Conservation (phyloP, 1,284 basidiomycete genomes). For the Filobasidium uniguttulatum region DNA sequence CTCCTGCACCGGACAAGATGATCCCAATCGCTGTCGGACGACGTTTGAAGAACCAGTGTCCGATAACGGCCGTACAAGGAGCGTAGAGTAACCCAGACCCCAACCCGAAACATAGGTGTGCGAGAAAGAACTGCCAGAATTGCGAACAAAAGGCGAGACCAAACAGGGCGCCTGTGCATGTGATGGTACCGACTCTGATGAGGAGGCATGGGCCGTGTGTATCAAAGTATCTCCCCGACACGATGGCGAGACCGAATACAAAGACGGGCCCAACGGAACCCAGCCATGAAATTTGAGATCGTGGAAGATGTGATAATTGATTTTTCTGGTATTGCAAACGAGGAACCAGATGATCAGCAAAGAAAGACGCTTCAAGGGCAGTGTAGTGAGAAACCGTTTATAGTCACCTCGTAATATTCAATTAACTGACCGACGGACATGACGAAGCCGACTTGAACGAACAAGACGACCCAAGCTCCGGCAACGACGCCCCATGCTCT, state of each 20-base stretch:
- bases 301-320: constrained; percentile 24
- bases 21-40: constrained; percentile 28
- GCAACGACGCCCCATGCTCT: constrained; percentile 31
- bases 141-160: constrained; percentile 31
- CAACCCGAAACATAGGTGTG: constrained; percentile 26
- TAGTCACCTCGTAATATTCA: constrained; percentile 20
- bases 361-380: no score
- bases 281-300: constrained; percentile 32
- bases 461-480: constrained; percentile 26
- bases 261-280: constrained; percentile 25
- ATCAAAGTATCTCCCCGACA: constrained; percentile 32
- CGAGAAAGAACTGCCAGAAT: constrained; percentile 34
- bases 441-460: constrained; percentile 31
- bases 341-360: no score
- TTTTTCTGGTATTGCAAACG: constrained; percentile 16
- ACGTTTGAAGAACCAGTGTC: constrained; percentile 31
- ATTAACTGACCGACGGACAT: constrained; percentile 29
- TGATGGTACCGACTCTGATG: constrained; percentile 20
- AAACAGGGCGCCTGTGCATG: constrained; percentile 21
- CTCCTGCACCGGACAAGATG: constrained; percentile 26
- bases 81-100: constrained; percentile 27
- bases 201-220: constrained; percentile 25
- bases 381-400: no score
- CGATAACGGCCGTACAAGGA: constrained; percentile 27
- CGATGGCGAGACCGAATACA: constrained; percentile 23